A percentile compares a stretch with the other conserved stretches of the same genome.
Conservation (phyloP, 352 stramenopile genomes). For the Phytopythium montanum region DNA sequence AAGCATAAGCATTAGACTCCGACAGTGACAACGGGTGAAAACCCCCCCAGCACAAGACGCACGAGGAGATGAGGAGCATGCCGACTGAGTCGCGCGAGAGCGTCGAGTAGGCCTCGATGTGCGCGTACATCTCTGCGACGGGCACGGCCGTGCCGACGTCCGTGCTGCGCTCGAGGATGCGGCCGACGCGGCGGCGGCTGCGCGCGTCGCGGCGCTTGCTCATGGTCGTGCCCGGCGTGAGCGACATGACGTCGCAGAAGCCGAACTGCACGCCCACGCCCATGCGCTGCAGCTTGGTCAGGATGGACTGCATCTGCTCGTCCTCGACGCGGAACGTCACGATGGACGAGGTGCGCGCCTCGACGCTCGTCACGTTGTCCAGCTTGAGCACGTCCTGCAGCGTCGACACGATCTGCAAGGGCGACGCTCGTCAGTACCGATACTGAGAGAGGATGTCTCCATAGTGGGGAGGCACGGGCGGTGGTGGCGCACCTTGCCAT, state of each 20-base stretch:
- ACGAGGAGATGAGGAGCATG: constrained; percentile 88
- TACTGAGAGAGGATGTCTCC: not conserved
- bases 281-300: constrained; percentile 80
- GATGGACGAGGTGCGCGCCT: constrained; percentile 82
- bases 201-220: constrained; percentile 40
- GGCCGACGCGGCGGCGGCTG: constrained; percentile 53
- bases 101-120: constrained; percentile 80
- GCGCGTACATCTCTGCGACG: constrained; percentile 86
- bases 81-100: constrained; percentile 77
- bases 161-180: constrained; percentile 73
- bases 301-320: constrained; percentile 78
- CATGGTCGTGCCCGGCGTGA: constrained; percentile 80
- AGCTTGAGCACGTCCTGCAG: constrained; percentile 83
- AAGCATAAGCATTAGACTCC: not conserved
- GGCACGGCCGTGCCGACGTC: constrained; percentile 79
- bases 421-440: too few species aligned
- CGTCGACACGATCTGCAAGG: constrained; percentile 55
- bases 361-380: constrained; percentile 80
- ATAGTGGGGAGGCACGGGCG: too few species aligned
- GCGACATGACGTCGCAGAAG: constrained; percentile 88
- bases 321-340: constrained; percentile 85
- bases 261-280: constrained; percentile 83
- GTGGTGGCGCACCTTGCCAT: constrained; percentile 42
- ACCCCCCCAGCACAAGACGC: constrained; percentile 4
- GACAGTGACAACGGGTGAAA: not conserved